A percentile compares a stretch with the other conserved stretches of the same genome.
Conservation (phyloP, 2,329 filamentous ascomycete genomes). For the Fusarium keratoplasticum region DNA sequence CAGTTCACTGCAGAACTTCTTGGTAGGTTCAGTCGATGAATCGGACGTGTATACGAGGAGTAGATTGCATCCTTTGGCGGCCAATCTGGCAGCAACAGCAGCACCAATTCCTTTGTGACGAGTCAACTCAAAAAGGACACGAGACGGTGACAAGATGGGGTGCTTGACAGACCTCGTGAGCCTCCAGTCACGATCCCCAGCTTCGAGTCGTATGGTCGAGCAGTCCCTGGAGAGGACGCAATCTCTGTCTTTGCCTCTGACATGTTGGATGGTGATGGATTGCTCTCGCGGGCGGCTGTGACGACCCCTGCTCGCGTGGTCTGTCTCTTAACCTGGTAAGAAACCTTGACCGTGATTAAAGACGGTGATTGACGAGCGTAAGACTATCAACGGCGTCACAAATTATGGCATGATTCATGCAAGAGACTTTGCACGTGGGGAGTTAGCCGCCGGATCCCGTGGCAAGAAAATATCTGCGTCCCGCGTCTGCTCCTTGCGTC, state of each 20-base stretch:
- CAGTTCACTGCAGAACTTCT: conserved; percentile 60
- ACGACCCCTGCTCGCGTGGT: neutral
- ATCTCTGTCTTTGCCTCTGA: conserved; percentile 35
- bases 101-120: conserved; percentile 66
- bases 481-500: neutral
- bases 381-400: neutral
- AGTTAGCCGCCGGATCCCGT: neutral
- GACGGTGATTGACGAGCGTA: neutral
- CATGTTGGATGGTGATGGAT: conserved; percentile 29
- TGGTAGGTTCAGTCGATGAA: conserved; percentile 60
- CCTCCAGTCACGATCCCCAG: conserved; percentile 51
- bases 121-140: conserved; percentile 15
- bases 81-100: conserved; percentile 67
- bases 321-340: neutral
- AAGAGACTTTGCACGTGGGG: neutral
- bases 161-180: conserved; percentile 45
- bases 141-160: neutral
- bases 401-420: conserved; percentile 14
- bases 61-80: conserved; percentile 69
- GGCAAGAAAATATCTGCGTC: neutral
- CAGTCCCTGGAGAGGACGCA: conserved; percentile 2
- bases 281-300: neutral
- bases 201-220: conserved; percentile 47
- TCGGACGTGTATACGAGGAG: conserved; percentile 71
- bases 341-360: neutral